Evolutionary conservation across 2,329 filamentous ascomycete species (phyloP), one percentile per base, ranked within the genome.

Genomic region (Colletotrichum lindemuthianum): DNA sequence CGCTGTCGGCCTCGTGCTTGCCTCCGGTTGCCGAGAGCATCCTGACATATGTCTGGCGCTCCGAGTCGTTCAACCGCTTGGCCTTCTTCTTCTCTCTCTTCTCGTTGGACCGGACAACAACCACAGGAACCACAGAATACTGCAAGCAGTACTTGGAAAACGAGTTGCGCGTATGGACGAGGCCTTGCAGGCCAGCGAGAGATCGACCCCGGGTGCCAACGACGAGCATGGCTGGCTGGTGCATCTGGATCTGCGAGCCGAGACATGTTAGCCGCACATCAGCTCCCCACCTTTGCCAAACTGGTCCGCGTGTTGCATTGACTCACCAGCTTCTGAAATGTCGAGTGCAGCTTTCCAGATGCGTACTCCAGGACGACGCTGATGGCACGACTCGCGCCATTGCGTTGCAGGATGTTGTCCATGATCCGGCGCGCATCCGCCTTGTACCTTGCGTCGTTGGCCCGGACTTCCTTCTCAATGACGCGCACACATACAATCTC

Each of bases 61-160:
- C 84, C 6, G 92, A 89, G 70, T 97, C 92, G 58, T 91, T 88
- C 54, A 88, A 86, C 36, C 94, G 89, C 81, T 97, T 97, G 64
- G 86, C 85, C 78, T 96, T 96, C 80, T 96, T 96, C 79, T 96
- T 96, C 73, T 92, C 87, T 16, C 94, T 90, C 79, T 96, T 96
- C 66, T 92, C 91, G 37, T 90, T 91, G 40, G 94, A 93, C 4
- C 94, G 88, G 9, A 97, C 94, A 37, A 97, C 94, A 36, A 97
- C 94, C 8, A 97, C 94, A 1, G 94, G 94, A 1, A 97, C 92
- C 0, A 94, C 93, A 2, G 92, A 97, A 75, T 97, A 94, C 74
- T 97, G 94, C 11, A 97, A 84, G 72, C 94, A 97, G 78, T 97
- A 97, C 74, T 97, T 97, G 33, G 92, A 96, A 48, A 97, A 94